These are phyloP conservation scores for Elaeagnus macrophylla DNA, from an alignment of 306 rosid genomes.

Conservation along the genomic window DNA sequence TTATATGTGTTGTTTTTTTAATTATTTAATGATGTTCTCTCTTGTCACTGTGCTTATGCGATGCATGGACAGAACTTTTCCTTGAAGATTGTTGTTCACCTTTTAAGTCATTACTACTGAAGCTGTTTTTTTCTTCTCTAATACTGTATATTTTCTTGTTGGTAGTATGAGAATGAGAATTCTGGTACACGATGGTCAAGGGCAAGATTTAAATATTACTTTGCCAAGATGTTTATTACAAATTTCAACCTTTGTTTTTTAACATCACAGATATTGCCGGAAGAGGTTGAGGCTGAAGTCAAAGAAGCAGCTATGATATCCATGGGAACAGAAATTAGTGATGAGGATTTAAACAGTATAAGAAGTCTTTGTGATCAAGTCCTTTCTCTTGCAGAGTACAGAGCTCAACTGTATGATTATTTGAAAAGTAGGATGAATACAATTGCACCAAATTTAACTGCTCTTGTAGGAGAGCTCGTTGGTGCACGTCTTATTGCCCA, in stretches of 20 bases:
- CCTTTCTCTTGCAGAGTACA: slow-evolving; percentile 78
- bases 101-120: background rate
- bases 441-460: slow-evolving; percentile 94
- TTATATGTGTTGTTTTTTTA: too few species aligned
- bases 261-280: slow-evolving; percentile 49
- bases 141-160: background rate
- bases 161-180: background rate
- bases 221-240: too few species aligned
- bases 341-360: slow-evolving; percentile 73
- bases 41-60: too few species aligned
- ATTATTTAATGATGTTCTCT: too few species aligned
- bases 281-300: slow-evolving; percentile 69
- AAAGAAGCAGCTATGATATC: slow-evolving; percentile 86
- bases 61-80: too few species aligned
- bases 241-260: too few species aligned
- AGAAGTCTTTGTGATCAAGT: slow-evolving; percentile 87
- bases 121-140: background rate
- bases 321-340: slow-evolving; percentile 98
- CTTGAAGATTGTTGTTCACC: background rate
- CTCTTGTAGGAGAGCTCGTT: slow-evolving; percentile 87
- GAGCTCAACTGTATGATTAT: slow-evolving; percentile 84
- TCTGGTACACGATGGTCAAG: background rate
- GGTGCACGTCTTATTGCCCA: slow-evolving; percentile 98
- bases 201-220: too few species aligned
- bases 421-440: slow-evolving; percentile 82